phyloP scores from a whole-genome alignment of 768 basidiomycete species.

The Phanerodontia chrysosporium region DNA sequence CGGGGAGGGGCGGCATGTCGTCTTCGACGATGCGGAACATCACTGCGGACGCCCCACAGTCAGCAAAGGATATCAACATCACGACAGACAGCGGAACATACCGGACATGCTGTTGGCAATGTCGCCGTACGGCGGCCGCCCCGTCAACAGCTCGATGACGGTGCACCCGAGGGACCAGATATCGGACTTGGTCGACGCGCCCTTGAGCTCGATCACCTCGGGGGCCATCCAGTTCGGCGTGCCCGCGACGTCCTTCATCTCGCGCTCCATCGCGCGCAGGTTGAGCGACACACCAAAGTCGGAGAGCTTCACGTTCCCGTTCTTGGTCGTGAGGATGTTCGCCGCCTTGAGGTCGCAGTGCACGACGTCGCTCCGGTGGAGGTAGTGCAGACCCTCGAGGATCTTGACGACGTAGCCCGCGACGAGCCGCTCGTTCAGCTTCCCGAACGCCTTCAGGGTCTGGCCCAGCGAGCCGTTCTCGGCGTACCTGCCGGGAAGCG shows the following conservation, averaged over 20 bases:
- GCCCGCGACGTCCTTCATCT: conserved; percentile 83
- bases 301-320: conserved; percentile 92
- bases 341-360: conserved; percentile 99
- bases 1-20: conserved; percentile 81
- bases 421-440: conserved; percentile 87
- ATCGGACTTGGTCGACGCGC: conserved; percentile 88
- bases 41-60: conserved; percentile 48
- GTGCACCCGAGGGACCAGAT: conserved; percentile 97
- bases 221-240: conserved; percentile 99
- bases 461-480: conserved; percentile 95
- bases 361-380: conserved; percentile 86
- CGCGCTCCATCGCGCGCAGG: conserved; percentile 82
- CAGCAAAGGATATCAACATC: background rate
- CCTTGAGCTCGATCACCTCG: conserved; percentile 93
- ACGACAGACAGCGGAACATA: conserved; percentile 27
- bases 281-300: conserved; percentile 98
- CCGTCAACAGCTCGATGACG: conserved; percentile 89
- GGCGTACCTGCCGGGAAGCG: conserved; percentile 61
- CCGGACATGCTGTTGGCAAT: conserved; percentile 89
- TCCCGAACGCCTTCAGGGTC: conserved; percentile 90
- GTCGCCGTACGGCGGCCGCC: conserved; percentile 87
- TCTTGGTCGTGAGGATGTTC: conserved; percentile 98
- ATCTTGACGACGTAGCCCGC: conserved; percentile 95
- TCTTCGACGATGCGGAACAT: conserved; percentile 99
- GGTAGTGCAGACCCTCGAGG: conserved; percentile 90